Evolutionary conservation across 768 basidiomycete species (phyloP).

Genomic region (Collybia nuda): DNA sequence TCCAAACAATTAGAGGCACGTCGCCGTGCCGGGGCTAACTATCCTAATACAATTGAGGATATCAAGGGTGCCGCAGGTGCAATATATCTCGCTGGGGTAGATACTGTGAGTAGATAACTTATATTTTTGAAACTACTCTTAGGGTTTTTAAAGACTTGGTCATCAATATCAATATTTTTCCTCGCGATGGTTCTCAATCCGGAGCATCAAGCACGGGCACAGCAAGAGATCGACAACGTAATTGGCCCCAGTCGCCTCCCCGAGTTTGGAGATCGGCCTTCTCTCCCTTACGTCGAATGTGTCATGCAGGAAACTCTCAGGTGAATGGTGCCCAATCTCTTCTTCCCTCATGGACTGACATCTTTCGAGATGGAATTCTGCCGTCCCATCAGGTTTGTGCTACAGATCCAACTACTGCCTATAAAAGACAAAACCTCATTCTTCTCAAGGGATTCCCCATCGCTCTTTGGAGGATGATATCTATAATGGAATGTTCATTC

Average conservation of each 20-base stretch:
- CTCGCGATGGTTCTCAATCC: constrained; percentile 18
- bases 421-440: background rate
- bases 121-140: background rate
- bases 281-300: constrained; percentile 13
- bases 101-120: constrained; percentile 28
- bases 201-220: constrained; percentile 6
- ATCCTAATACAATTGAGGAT: constrained; percentile 7
- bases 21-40: background rate
- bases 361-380: constrained; percentile 10
- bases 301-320: constrained; percentile 10
- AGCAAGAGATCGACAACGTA: background rate
- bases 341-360: background rate
- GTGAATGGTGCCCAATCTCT: background rate
- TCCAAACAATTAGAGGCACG: constrained; percentile 13
- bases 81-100: constrained; percentile 28
- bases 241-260: constrained; percentile 16
- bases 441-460: constrained; percentile 15
- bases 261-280: constrained; percentile 13
- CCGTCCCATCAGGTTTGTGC: constrained; percentile 11
- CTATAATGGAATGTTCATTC: constrained; percentile 13
- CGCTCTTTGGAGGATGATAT: constrained; percentile 2
- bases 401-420: too few relatives aligned
- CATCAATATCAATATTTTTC: constrained; percentile 7
- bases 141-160: background rate
- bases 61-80: constrained; percentile 16